Percentiles rank a stretch among this genome's conserved stretches.
phyloP scores from a whole-genome alignment of 345 rosid species.

The Triadica sebifera region DNA sequence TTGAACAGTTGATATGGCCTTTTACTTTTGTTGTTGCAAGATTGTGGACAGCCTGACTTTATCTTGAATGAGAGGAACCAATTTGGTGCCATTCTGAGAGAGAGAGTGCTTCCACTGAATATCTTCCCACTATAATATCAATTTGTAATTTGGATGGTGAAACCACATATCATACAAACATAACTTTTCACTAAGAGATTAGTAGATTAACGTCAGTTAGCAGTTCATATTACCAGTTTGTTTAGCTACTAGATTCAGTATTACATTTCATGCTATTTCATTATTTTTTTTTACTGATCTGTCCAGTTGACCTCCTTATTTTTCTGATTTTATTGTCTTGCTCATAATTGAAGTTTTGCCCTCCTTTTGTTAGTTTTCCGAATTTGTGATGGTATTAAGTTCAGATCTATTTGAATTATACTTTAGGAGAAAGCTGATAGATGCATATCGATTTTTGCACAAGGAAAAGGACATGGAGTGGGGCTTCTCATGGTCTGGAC shows the following conservation, averaged over 20 bases:
- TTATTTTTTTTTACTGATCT: neutral
- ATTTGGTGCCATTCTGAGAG: slow-evolving; percentile 68
- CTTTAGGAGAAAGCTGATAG: slow-evolving; percentile 77
- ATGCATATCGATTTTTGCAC: slow-evolving; percentile 81
- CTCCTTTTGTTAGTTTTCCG: neutral
- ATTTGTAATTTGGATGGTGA: slow-evolving; percentile 1
- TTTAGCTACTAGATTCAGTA: neutral
- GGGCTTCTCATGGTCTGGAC: slow-evolving; percentile 96
- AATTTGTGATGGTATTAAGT: neutral
- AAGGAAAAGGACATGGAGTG: slow-evolving; percentile 78
- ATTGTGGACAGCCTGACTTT: slow-evolving; percentile 94
- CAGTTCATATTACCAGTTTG: neutral
- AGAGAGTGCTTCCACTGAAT: slow-evolving; percentile 39
- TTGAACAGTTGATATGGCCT: neutral
- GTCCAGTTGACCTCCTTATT: neutral
- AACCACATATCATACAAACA: neutral
- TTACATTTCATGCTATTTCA: neutral
- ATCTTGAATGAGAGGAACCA: slow-evolving; percentile 89
- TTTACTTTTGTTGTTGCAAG: slow-evolving; percentile 44
- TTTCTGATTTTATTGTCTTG: neutral
- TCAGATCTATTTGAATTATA: slow-evolving; percentile 20
- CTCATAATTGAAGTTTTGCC: neutral
- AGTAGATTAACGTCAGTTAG: neutral
- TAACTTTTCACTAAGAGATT: neutral
- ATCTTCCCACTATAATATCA: neutral